Conservation (phyloP, 2,329 filamentous ascomycete genomes). For the Nemania diffusa region DNA sequence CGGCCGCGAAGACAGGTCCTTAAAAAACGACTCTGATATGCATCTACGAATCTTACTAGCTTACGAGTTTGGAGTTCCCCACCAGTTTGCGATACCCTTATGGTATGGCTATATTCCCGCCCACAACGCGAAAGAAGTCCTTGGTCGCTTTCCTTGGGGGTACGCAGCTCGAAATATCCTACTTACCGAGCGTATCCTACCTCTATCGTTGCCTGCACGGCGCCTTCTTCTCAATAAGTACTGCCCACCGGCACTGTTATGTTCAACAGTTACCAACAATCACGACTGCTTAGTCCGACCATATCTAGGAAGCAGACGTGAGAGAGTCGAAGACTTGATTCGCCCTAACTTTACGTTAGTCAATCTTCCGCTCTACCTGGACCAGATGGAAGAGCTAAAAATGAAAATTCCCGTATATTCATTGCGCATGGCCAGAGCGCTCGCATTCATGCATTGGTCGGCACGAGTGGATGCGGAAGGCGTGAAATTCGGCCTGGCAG, state of each 20-base stretch:
- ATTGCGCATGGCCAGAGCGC: conserved; percentile 53
- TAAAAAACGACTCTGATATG: conserved; percentile 35
- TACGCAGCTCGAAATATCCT: conserved; percentile 38
- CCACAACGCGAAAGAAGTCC: conserved; percentile 19
- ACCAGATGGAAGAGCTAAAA: conserved; percentile 59
- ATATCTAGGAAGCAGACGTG: conserved; percentile 57
- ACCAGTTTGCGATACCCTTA: conserved; percentile 28
- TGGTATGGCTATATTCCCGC: conserved; percentile 23
- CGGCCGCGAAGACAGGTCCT: conserved; percentile 28
- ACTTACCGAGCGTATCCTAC: conserved; percentile 47
- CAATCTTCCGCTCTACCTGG: conserved; percentile 61
- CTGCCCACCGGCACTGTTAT: conserved; percentile 13
- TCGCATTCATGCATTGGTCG: conserved; percentile 57
- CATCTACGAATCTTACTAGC: conserved; percentile 16
- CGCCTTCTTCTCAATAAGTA: conserved; percentile 39
- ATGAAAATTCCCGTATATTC: conserved; percentile 54
- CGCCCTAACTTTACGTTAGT: conserved; percentile 53
- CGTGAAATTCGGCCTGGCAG: conserved; percentile 65
- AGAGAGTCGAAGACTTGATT: not conserved
- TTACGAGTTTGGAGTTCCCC: not conserved
- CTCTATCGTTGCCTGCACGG: conserved; percentile 33
- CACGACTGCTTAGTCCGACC: conserved; percentile 61
- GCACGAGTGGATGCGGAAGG: conserved; percentile 61
- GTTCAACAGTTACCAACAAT: conserved; percentile 46
- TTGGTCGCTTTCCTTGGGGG: conserved; percentile 37